Evolutionary conservation across 2,329 filamentous ascomycete genomes (phyloP).

Genomic region (Stagonosporopsis tanaceti): DNA sequence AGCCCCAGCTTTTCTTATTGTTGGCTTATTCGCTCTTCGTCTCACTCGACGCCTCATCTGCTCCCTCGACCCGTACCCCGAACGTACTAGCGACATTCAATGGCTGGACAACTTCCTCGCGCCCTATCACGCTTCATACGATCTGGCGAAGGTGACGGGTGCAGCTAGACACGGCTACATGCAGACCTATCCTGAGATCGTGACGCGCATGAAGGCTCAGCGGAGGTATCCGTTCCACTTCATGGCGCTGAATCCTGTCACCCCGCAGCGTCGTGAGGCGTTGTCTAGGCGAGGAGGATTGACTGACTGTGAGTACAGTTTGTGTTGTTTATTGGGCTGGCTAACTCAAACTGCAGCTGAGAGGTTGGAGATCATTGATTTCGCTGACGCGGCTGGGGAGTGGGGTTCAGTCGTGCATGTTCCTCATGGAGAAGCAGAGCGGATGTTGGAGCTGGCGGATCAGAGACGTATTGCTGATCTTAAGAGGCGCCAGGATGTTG

Average conservation of each 20-base stretch:
- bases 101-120: conserved; percentile 34
- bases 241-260: conserved; percentile 35
- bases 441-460: conserved; percentile 31
- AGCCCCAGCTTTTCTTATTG: conserved; percentile 24
- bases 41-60: conserved; percentile 27
- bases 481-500: background rate
- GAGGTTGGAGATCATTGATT: conserved; percentile 30
- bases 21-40: conserved; percentile 39
- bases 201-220: conserved; percentile 35
- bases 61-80: conserved; percentile 25
- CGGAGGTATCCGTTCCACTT: conserved; percentile 28
- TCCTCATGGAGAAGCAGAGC: conserved; percentile 25
- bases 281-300: conserved; percentile 5
- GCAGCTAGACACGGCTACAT: conserved; percentile 24
- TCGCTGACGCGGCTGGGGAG: conserved; percentile 36
- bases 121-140: conserved; percentile 20
- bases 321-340: too few species aligned
- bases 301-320: conserved; percentile 27
- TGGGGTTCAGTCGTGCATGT: conserved; percentile 39
- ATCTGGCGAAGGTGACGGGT: conserved; percentile 31
- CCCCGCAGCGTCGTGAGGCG: background rate
- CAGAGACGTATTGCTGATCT: conserved; percentile 28
- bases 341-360: conserved; percentile 18
- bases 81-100: conserved; percentile 21
- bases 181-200: conserved; percentile 23